Base-by-base conservation (phyloP, 1,139 yeast genomes). In the Barnettozyma hawaiiensis region DNA sequence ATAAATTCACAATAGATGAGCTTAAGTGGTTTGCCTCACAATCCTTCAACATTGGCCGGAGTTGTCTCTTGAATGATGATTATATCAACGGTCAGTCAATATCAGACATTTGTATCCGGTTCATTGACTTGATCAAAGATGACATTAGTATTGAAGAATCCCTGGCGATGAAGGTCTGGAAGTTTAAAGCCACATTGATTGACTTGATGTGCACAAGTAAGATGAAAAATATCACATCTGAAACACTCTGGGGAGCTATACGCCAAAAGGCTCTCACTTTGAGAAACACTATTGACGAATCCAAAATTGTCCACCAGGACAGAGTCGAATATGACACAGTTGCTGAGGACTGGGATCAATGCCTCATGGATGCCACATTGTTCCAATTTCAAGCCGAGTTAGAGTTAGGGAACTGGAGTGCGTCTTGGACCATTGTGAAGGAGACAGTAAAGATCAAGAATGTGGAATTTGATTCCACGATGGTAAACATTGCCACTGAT, bases 1-100 rank as follows among this genome's bases (percentile, higher is more conserved):
- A 45, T n/a, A 40, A 27, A 16, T 48, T 49, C 21, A 34, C 51
- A 2, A 31, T 34, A 19, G 47, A 47, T 16, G 57, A 53, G 12
- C 31, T 52, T 14, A 49, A 48, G 33, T 53, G 57, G 57, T 49
- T 52, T 32, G 39, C 46, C 5, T 44, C 56, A 2, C 48, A 48
- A 14, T 37, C 50, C 2, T 53, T 48, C 35, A 53, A 53, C 27
- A 23, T 46, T 12, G 32, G 51, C 1, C 45, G 55, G 27, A 33
- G 37, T 3, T 51, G 52, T 24, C 26, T 51, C 5, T 2, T 43
- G 2, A 24, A 31, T 11, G 39, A 35, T 2, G 49, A 47, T n/a
- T 46, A 27, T 12, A 11, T 39, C 3, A 40, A 47, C 24, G 57
- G 54, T 15, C 45, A 43, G n/a, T 20, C 44, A 22, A 44, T 51